Base-by-base conservation (phyloP, 2,329 filamentous ascomycete genomes). In the Pyricularia sp. region DNA sequence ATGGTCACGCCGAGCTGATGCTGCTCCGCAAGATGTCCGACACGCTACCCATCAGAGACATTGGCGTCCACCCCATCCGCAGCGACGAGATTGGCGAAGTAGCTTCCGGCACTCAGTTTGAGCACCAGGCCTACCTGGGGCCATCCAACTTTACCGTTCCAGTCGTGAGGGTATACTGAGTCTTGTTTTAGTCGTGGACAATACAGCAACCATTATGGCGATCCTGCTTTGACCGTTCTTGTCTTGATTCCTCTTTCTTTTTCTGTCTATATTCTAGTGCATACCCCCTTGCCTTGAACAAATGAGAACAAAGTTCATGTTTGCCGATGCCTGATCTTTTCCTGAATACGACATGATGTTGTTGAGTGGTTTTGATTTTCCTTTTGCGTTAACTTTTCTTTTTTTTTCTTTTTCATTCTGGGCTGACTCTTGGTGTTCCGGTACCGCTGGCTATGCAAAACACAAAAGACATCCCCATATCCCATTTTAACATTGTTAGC, bases 91-190 rank as follows among this genome's bases (percentile, higher is more conserved):
- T 66, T 10, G 36, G 7, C 65, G 33, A 50, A 3, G 7, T 66
- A 4, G 65, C 65, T 28, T 36, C 36, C n/a, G 65, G 33, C n/a
- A 66, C 65, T n/a, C 10, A 55, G 65, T 66, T 66, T 28, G n/a
- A 55, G 36, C 65, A 66, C 65, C 65, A 66, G 65, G 65, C 65
- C 0, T 66, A 66, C 23, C 14, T 50, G 7, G 65, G 65, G 4
- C 65, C 65, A 9, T 5, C 65, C 5, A 55, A 66, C 36, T 66
- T 66, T 28, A 50, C 65, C 4, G 42, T 66, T 14, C 36, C 65
- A 3, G 25, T 6, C 4, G 25, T 30, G 23, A 66, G 14, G 65
- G 31, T 55, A 5, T 36, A 61, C 26, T 61, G 5, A 26, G 55
- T 20, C 55, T 61, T 25, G 9, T 10, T 61, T 61, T 11, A 25